Conservation (phyloP, 768 basidiomycete genomes). For the Boletus pseudo-olivaceus region DNA sequence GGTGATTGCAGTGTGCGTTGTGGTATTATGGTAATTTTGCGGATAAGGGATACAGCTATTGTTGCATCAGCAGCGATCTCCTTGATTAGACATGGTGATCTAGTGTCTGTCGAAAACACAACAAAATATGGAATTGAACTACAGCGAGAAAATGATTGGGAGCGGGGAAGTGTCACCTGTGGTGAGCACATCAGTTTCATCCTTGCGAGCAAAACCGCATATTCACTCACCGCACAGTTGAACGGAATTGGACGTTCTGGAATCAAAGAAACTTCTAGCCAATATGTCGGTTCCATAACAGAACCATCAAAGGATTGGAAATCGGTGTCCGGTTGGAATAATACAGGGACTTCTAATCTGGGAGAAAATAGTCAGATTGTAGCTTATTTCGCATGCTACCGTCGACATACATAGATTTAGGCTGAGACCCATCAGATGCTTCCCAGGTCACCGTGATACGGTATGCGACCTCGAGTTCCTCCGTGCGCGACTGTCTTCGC, state of each 20-base stretch:
- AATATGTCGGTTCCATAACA: constrained; percentile 43
- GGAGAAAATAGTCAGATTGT: constrained; percentile 3
- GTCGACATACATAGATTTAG: constrained; percentile 46
- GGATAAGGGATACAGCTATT: constrained; percentile 61
- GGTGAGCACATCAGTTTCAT: constrained; percentile 1
- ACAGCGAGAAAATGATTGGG: constrained; percentile 57
- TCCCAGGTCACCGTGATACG: constrained; percentile 58
- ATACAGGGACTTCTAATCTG: constrained; percentile 64
- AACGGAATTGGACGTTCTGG: constrained; percentile 62
- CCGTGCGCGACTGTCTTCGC: constrained; percentile 26
- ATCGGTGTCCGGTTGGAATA: constrained; percentile 57
- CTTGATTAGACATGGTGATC: constrained; percentile 49
- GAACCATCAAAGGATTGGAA: constrained; percentile 56
- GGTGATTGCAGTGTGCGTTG: constrained; percentile 40
- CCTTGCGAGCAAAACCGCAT: neutral
- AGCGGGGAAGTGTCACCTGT: constrained; percentile 60
- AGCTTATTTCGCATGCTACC: neutral
- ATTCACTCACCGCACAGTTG: constrained; percentile 58
- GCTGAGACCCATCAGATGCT: constrained; percentile 41
- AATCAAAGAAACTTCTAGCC: constrained; percentile 67
- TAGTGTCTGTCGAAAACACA: constrained; percentile 63
- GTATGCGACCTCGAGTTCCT: constrained; percentile 49
- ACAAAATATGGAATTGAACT: constrained; percentile 69
- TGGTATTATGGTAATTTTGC: constrained; percentile 50
- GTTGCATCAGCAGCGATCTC: constrained; percentile 73